phyloP scores from a whole-genome alignment of 345 rosid species.

The Euphorbia lathyris region DNA sequence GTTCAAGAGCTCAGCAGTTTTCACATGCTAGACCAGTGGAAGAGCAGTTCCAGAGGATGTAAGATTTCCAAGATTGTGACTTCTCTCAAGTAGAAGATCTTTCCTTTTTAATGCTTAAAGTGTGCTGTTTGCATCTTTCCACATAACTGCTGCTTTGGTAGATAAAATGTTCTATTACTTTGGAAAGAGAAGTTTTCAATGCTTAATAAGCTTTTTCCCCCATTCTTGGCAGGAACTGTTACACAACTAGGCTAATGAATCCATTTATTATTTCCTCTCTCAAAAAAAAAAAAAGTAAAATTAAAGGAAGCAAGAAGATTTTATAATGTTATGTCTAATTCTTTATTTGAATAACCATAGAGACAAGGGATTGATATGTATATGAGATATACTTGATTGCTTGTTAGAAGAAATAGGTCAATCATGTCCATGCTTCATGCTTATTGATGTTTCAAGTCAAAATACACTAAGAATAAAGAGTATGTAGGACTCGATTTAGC shows the following conservation, averaged over 20 bases:
- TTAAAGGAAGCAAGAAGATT: neutral
- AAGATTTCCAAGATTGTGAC: slow-evolving; percentile 27
- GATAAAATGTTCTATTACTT: neutral
- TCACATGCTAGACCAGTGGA: slow-evolving; percentile 43
- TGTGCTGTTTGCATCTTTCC: neutral
- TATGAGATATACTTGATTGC: neutral
- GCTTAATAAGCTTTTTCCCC: neutral
- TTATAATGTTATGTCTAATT: neutral
- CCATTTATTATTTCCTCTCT: neutral
- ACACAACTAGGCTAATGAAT: neutral
- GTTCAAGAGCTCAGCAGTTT: slow-evolving; percentile 43
- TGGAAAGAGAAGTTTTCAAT: neutral
- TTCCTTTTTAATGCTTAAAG: neutral
- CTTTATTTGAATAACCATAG: neutral
- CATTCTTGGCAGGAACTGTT: neutral
- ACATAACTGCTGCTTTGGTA: neutral
- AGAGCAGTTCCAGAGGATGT: slow-evolving; percentile 63
- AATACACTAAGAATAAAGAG: neutral
- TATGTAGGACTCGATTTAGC: neutral
- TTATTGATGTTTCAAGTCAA: neutral
- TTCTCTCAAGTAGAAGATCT: neutral
- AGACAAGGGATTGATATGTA: neutral
- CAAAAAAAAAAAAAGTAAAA: neutral
- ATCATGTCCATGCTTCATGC: neutral
- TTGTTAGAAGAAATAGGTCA: neutral